These are phyloP conservation scores for Sequoia sempervirens DNA, from an alignment of 75 land plant genomes.

Conservation along the genomic window DNA sequence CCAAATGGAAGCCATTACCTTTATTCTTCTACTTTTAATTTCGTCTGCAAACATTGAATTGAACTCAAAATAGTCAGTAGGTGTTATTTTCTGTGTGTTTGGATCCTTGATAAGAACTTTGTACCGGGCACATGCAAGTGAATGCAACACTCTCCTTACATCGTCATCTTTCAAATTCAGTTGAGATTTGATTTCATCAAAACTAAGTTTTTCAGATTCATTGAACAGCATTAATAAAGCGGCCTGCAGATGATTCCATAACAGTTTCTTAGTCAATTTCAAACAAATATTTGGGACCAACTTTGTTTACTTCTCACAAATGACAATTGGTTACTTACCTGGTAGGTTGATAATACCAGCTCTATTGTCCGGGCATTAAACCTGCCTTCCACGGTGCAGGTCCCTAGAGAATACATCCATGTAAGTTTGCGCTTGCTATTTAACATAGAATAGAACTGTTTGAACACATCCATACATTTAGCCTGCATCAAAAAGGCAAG, in stretches of 20 bases:
- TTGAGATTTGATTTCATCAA: conserved; percentile 29
- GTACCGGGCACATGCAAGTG: conserved; percentile 81
- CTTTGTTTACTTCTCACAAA: neutral
- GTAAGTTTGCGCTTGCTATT: conserved; percentile 75
- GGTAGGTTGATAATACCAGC: neutral
- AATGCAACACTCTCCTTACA: conserved; percentile 68
- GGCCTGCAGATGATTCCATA: conserved; percentile 11
- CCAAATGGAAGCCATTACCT: conserved; percentile 30
- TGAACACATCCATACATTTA: conserved; percentile 70
- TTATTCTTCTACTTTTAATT: conserved; percentile 52
- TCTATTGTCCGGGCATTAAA: neutral
- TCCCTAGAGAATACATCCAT: neutral
- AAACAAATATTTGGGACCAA: neutral
- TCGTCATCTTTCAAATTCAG: conserved; percentile 48
- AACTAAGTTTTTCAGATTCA: too few species aligned
- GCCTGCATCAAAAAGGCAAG: conserved; percentile 20
- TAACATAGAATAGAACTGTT: conserved; percentile 75
- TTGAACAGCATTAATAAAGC: neutral
- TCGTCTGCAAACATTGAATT: conserved; percentile 80
- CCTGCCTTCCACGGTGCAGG: neutral
- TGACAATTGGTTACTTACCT: neutral
- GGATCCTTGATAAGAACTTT: too few species aligned
- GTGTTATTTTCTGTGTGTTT: conserved; percentile 6
- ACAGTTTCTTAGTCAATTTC: neutral
- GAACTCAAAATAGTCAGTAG: conserved; percentile 76